Percentiles rank a stretch among this genome's conserved stretches.
These are phyloP conservation scores for Arxiozyma slooffiae DNA, from an alignment of 1,139 yeast species.

Conservation along the genomic window DNA sequence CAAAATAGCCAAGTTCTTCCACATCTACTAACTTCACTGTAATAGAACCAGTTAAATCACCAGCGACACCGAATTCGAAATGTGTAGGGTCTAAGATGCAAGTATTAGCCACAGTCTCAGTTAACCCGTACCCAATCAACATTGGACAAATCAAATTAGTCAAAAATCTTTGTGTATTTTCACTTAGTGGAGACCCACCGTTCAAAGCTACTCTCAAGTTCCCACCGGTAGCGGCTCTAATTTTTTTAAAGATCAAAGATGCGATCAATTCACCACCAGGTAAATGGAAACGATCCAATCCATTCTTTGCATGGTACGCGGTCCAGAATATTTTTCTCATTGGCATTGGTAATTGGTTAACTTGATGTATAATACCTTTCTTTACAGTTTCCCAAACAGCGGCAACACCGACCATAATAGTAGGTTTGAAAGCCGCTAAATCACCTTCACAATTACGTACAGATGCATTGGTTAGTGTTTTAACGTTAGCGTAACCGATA, in stretches of 20 bases:
- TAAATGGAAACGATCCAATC: conserved; percentile 50
- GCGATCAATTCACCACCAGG: conserved; percentile 65
- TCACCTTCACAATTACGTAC: conserved; percentile 84
- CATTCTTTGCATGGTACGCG: conserved; percentile 64
- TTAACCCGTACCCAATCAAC: conserved; percentile 91
- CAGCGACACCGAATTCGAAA: conserved; percentile 68
- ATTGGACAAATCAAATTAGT: conserved; percentile 72
- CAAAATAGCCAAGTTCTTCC: conserved; percentile 82
- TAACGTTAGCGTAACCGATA: conserved; percentile 86
- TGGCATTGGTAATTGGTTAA: conserved; percentile 53
- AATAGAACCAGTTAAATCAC: conserved; percentile 76
- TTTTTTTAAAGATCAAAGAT: conserved; percentile 70
- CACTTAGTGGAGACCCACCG: conserved; percentile 91
- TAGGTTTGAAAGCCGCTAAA: conserved; percentile 77
- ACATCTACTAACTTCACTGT: conserved; percentile 88
- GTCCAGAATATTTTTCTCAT: conserved; percentile 83
- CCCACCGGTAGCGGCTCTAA: conserved; percentile 95
- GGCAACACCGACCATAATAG: conserved; percentile 96
- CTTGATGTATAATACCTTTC: conserved; percentile 78
- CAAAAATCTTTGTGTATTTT: conserved; percentile 75
- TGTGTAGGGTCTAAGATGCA: conserved; percentile 55
- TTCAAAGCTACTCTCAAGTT: conserved; percentile 60
- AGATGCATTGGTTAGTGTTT: conserved; percentile 77
- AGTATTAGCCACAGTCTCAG: conserved; percentile 94
- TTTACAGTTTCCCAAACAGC: conserved; percentile 97